Conservation (phyloP, 108 stramenopile species). For the Skeletonema marinoi region DNA sequence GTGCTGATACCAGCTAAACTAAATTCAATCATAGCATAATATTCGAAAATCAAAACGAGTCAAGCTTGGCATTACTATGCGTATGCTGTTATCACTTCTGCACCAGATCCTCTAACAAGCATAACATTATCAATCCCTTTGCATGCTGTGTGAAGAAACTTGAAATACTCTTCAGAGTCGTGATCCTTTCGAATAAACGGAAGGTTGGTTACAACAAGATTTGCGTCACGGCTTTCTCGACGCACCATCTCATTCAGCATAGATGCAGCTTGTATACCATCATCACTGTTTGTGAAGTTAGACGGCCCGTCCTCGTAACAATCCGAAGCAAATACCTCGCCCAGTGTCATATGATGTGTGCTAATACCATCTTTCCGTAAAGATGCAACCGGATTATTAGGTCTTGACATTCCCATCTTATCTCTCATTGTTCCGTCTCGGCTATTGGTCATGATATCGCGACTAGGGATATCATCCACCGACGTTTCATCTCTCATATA, state of each 20-base stretch:
- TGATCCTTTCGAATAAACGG: slow-evolving; percentile 55
- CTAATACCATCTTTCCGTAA: slow-evolving; percentile 37
- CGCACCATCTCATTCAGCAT: slow-evolving; percentile 59
- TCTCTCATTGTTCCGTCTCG: background rate
- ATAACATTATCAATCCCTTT: slow-evolving; percentile 56
- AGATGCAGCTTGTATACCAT: slow-evolving; percentile 28
- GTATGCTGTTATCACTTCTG: slow-evolving; percentile 76
- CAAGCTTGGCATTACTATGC: slow-evolving; percentile 22
- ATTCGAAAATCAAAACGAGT: background rate
- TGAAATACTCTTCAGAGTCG: slow-evolving; percentile 51
- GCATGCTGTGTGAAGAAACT: slow-evolving; percentile 58
- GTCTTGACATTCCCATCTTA: background rate
- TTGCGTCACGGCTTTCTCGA: slow-evolving; percentile 49
- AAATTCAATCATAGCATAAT: no score
- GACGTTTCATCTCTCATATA: slow-evolving; percentile 51
- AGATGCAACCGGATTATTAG: slow-evolving; percentile 31
- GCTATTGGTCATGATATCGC: background rate
- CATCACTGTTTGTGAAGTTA: background rate
- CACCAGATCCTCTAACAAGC: slow-evolving; percentile 72
- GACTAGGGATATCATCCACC: slow-evolving; percentile 6
- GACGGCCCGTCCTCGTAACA: slow-evolving; percentile 8
- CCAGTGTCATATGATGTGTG: slow-evolving; percentile 50
- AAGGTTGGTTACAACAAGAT: slow-evolving; percentile 83
- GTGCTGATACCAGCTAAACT: no score
- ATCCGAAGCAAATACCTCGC: slow-evolving; percentile 40